Evolutionary conservation across 139 green algal species (phyloP).

Genomic region (Yamagishiella unicocca): DNA sequence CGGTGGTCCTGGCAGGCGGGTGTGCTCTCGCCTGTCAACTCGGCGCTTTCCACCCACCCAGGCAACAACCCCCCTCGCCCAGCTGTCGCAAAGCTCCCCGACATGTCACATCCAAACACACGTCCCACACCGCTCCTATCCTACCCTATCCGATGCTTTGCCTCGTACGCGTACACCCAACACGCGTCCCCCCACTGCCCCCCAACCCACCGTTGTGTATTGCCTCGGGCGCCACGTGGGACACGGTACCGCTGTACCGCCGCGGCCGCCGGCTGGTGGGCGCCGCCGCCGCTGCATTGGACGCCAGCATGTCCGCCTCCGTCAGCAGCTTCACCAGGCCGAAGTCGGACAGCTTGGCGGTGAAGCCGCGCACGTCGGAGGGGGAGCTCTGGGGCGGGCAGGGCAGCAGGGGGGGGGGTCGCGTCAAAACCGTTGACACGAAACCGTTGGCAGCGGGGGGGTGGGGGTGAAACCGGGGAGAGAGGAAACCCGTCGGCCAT

Average conservation of each 20-base stretch:
- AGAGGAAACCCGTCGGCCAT: no score
- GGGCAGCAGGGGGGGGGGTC: background rate
- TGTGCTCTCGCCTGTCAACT: no score
- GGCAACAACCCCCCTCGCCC: no score
- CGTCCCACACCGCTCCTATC: background rate
- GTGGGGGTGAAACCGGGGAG: no score
- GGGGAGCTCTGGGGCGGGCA: constrained; percentile 6
- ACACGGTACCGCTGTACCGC: constrained; percentile 52
- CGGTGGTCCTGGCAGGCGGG: no score
- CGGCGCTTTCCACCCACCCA: no score
- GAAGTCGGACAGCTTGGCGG: constrained; percentile 82
- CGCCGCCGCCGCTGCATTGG: background rate
- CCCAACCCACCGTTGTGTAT: background rate
- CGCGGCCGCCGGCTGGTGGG: constrained; percentile 4
- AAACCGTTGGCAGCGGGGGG: no score
- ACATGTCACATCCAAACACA: no score
- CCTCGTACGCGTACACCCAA: background rate
- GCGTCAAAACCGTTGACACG: no score
- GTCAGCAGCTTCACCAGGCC: constrained; percentile 63
- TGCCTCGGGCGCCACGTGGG: constrained; percentile 54
- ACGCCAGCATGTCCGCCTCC: constrained; percentile 31
- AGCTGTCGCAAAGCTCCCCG: no score
- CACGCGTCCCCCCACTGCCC: background rate
- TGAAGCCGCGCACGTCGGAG: constrained; percentile 60
- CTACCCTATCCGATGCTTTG: background rate